phyloP scores from a whole-genome alignment of 345 rosid species.

The Chamaenerion angustifolium region DNA sequence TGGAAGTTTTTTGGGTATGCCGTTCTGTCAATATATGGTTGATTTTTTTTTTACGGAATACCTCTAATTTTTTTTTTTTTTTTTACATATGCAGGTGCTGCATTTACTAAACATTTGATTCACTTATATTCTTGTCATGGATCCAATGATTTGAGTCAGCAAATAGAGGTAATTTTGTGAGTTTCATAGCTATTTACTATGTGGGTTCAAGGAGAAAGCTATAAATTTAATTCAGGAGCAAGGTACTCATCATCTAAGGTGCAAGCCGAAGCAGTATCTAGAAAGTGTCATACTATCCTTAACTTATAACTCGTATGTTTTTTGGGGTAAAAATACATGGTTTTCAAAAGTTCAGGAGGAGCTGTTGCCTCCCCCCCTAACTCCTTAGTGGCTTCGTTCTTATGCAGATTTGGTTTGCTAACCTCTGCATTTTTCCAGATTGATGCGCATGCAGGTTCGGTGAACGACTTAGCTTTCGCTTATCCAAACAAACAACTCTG shows the following conservation, averaged over 20 bases:
- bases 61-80: background rate
- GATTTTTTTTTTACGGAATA: background rate
- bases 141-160: constrained; percentile 17
- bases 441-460: constrained; percentile 77
- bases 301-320: too few species aligned
- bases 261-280: too few species aligned
- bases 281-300: too few species aligned
- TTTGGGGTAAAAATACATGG: too few species aligned
- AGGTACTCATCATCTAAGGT: too few species aligned
- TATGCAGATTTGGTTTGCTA: too few species aligned
- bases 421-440: constrained; percentile 22
- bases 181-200: background rate
- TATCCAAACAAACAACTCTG: constrained; percentile 65
- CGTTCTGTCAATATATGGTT: background rate
- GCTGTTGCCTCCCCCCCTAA: too few species aligned
- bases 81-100: constrained; percentile 13
- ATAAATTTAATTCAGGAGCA: too few species aligned
- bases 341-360: too few species aligned
- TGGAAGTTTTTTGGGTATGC: constrained; percentile 38
- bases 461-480: constrained; percentile 85
- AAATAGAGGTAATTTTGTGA: constrained; percentile 12
- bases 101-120: constrained; percentile 21
- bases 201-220: too few species aligned
- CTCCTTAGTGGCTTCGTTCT: too few species aligned
- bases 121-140: constrained; percentile 19